These are phyloP conservation scores for Jaltomata sinuosa DNA, from an alignment of 257 asterid species.

Conservation along the genomic window DNA sequence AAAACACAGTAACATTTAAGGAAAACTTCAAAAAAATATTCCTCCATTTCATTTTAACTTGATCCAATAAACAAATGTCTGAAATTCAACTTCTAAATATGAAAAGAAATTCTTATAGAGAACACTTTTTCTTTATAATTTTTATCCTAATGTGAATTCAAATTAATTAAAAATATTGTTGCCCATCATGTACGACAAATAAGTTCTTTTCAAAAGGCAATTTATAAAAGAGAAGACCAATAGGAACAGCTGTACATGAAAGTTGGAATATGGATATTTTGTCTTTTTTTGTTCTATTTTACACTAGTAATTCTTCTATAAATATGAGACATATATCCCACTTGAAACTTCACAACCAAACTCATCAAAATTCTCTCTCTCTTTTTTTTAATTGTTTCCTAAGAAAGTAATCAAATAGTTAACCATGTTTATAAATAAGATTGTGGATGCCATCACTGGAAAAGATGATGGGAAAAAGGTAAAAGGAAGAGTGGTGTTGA, in stretches of 20 bases:
- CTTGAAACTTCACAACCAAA: not conserved
- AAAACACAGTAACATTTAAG: not conserved
- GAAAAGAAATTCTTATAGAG: too few relatives aligned
- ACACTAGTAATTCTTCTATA: not conserved
- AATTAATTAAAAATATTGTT: not conserved
- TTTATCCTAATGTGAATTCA: too few relatives aligned
- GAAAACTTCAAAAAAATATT: too few relatives aligned
- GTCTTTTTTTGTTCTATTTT: not conserved
- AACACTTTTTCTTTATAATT: too few relatives aligned
- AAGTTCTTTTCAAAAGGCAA: not conserved
- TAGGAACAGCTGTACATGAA: not conserved
- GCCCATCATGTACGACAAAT: not conserved
- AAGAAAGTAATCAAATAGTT: not conserved
- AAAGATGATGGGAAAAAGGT: conserved; percentile 16
- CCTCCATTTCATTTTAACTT: too few relatives aligned
- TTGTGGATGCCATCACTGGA: not conserved
- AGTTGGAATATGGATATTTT: not conserved
- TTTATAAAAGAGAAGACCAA: not conserved
- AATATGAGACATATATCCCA: not conserved
- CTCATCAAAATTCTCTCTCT: not conserved
- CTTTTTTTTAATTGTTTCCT: not conserved
- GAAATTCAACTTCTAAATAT: not conserved
- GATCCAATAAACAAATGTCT: too few relatives aligned
- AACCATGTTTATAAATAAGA: not conserved
- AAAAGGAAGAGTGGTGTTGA: conserved; percentile 52